Conservation (phyloP, 805 yeast genomes). For the Suhomyces canberraensis region DNA sequence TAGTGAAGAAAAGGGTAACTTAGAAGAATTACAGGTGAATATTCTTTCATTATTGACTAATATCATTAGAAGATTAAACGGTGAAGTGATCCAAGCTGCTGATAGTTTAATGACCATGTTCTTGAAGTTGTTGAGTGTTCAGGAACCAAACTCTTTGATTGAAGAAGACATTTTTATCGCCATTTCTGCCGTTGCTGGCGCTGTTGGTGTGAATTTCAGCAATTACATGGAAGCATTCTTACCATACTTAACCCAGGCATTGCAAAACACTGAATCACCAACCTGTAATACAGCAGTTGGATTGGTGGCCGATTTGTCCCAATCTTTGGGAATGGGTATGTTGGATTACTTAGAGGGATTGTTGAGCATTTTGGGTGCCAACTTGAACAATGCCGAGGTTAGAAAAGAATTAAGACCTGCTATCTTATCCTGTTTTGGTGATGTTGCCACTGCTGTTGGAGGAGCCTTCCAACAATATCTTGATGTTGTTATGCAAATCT, state of each 20-base stretch:
- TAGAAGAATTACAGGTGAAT: conserved; percentile 88
- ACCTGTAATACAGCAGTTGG: conserved; percentile 91
- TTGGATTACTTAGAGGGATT: conserved; percentile 74
- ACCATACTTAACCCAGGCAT: conserved; percentile 77
- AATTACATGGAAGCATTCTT: conserved; percentile 78
- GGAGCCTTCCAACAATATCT: conserved; percentile 71
- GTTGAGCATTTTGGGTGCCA: conserved; percentile 78
- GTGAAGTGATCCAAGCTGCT: conserved; percentile 59
- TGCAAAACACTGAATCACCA: conserved; percentile 78
- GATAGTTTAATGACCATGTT: conserved; percentile 85
- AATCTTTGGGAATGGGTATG: conserved; percentile 74
- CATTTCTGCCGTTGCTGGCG: conserved; percentile 82
- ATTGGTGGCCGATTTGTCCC: conserved; percentile 88
- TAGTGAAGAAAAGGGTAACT: conserved; percentile 68
- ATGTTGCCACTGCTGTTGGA: conserved; percentile 88
- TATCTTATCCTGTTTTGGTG: conserved; percentile 91
- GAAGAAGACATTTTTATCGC: conserved; percentile 96
- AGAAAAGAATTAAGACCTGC: conserved; percentile 83
- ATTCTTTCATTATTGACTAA: conserved; percentile 75
- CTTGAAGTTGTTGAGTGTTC: conserved; percentile 57
- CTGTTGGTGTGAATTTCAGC: conserved; percentile 67
- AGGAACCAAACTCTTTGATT: conserved; percentile 68
- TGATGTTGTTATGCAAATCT: conserved; percentile 74
- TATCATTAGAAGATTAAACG: conserved; percentile 76
- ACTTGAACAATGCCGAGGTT: conserved; percentile 62